Percentiles rank a stretch among this genome's conserved stretches.
Conservation (phyloP, 108 stramenopile genomes). For the Nitzschia palea region DNA sequence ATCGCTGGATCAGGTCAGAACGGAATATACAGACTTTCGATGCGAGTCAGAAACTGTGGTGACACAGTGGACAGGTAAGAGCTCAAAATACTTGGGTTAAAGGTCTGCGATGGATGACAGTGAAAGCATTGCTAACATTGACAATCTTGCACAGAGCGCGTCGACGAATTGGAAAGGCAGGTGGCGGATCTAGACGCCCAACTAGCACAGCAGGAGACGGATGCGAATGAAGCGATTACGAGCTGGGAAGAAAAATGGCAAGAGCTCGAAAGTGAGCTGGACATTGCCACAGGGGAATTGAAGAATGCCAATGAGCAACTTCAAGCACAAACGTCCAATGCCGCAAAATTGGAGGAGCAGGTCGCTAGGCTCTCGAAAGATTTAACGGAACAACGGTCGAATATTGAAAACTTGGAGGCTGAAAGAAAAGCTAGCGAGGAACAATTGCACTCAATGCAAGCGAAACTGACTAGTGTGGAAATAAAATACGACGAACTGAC, state of each 20-base stretch:
- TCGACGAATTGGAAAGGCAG: conserved; percentile 50
- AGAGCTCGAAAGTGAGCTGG: conserved; percentile 42
- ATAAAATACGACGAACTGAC: not conserved
- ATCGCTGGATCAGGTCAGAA: not conserved
- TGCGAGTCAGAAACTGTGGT: conserved; percentile 54
- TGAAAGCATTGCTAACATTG: conserved; percentile 14
- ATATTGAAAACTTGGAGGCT: not conserved
- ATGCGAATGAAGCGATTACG: conserved; percentile 63
- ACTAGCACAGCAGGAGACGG: conserved; percentile 40
- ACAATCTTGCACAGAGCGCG: not conserved
- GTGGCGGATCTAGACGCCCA: conserved; percentile 25
- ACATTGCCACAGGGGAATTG: conserved; percentile 8
- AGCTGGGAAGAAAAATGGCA: conserved; percentile 61
- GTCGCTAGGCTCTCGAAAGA: not conserved
- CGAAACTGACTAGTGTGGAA: not conserved
- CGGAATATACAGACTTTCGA: conserved; percentile 33
- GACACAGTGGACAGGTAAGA: conserved; percentile 63
- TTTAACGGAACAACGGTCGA: not conserved
- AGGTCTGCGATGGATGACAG: conserved; percentile 3
- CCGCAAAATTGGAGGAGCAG: conserved; percentile 1
- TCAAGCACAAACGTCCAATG: not conserved
- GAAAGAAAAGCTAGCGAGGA: not conserved
- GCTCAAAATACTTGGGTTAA: not conserved
- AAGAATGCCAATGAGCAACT: not conserved
- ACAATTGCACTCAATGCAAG: not conserved